A percentile compares a stretch with the other conserved stretches of the same genome.
Conservation (phyloP, 495 filamentous ascomycete genomes). For the Sporormia fimetaria region DNA sequence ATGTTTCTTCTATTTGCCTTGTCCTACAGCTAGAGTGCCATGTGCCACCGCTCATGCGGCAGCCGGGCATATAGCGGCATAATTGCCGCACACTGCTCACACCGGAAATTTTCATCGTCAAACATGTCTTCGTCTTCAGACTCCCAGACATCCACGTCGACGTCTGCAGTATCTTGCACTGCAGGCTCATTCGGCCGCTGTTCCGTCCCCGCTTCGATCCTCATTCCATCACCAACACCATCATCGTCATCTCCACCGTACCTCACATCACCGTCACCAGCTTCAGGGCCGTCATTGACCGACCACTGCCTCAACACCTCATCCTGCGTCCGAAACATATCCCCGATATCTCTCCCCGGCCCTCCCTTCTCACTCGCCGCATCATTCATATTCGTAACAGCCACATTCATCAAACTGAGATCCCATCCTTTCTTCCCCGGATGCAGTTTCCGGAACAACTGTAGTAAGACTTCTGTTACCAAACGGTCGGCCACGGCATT, state of each 20-base stretch:
- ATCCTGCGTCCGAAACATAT: conserved; percentile 46
- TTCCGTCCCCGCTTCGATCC: background rate
- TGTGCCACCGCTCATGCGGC: conserved; percentile 69
- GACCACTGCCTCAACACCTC: conserved; percentile 53
- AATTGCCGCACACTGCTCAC: conserved; percentile 47
- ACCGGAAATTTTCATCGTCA: conserved; percentile 34
- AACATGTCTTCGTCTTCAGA: conserved; percentile 35
- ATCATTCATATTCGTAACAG: conserved; percentile 72
- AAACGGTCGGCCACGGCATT: conserved; percentile 54
- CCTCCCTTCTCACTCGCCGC: conserved; percentile 36
- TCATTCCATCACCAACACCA: conserved; percentile 5
- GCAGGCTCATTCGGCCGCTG: background rate
- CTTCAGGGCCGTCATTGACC: conserved; percentile 38
- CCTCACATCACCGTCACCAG: conserved; percentile 2
- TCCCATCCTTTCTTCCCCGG: conserved; percentile 61
- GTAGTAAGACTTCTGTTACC: conserved; percentile 52
- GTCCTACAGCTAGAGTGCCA: too few relatives aligned
- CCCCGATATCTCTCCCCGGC: conserved; percentile 33
- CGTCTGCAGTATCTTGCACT: conserved; percentile 10
- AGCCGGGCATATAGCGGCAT: conserved; percentile 62
- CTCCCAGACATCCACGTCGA: conserved; percentile 35
- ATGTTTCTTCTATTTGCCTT: too few relatives aligned
- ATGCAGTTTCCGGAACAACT: conserved; percentile 64
- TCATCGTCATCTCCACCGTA: background rate
- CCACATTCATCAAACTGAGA: conserved; percentile 72